These are phyloP conservation scores for Xerophyta viscosa DNA, from an alignment of 106 monocot species.

Conservation along the genomic window DNA sequence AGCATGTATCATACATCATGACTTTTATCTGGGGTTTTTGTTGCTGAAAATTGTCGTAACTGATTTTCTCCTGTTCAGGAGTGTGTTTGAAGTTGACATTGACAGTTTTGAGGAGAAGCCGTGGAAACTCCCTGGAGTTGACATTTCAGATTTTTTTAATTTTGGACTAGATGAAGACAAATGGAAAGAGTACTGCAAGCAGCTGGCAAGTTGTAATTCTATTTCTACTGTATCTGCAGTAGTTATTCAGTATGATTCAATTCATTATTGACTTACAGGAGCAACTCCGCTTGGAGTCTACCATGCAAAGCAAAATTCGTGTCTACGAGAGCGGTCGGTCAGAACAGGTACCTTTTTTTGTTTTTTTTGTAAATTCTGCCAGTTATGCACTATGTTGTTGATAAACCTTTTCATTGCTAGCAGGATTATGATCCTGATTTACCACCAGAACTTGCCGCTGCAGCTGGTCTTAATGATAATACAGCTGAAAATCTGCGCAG, in stretches of 20 bases:
- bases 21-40: too few relatives aligned
- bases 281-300: slow-evolving; percentile 86
- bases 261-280: slow-evolving; percentile 35
- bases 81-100: slow-evolving; percentile 88
- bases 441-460: slow-evolving; percentile 98
- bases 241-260: too few relatives aligned
- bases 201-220: slow-evolving; percentile 60
- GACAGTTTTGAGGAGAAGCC: slow-evolving; percentile 93
- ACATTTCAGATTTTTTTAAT: slow-evolving; percentile 89
- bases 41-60: too few relatives aligned
- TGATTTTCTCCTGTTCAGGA: slow-evolving; percentile 70
- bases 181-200: slow-evolving; percentile 89
- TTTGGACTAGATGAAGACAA: slow-evolving; percentile 85
- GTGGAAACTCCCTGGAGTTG: slow-evolving; percentile 85
- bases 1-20: too few relatives aligned
- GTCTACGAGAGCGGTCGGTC: slow-evolving; percentile 97
- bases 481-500: slow-evolving; percentile 43
- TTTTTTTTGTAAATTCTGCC: neutral
- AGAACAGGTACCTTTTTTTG: slow-evolving; percentile 42
- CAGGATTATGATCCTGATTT: slow-evolving; percentile 97
- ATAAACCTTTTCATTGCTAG: neutral
- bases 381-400: neutral
- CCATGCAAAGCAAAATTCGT: slow-evolving; percentile 96
- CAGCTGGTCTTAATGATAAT: slow-evolving; percentile 61
- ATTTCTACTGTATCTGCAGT: too few relatives aligned